These are phyloP conservation scores for Nematocida ausubeli DNA, from an alignment of 371 early-diverging fungal species.

Conservation along the genomic window DNA sequence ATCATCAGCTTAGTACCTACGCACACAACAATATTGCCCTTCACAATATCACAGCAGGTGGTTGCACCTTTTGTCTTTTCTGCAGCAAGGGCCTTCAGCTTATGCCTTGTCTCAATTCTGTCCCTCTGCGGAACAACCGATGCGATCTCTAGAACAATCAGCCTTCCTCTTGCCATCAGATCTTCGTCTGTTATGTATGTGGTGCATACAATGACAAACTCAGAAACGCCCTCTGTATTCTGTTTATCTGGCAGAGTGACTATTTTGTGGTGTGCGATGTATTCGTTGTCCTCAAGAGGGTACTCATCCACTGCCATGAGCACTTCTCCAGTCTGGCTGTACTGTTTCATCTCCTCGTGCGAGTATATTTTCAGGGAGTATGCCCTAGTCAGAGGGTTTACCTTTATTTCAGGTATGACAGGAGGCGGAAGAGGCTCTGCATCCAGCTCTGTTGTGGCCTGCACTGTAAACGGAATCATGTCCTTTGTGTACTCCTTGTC, in stretches of 20 bases:
- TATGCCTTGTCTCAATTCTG: conserved; percentile 84
- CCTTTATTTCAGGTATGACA: conserved; percentile 1
- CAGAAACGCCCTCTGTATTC: conserved; percentile 76
- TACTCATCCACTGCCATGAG: conserved; percentile 30
- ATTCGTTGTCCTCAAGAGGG: conserved; percentile 72
- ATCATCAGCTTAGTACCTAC: conserved; percentile 84
- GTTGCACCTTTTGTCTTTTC: conserved; percentile 88
- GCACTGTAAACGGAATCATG: conserved; percentile 49
- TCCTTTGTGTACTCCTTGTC: conserved; percentile 39
- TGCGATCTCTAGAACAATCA: conserved; percentile 83
- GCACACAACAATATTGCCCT: conserved; percentile 79
- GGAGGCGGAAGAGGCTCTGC: conserved; percentile 15
- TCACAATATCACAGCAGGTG: conserved; percentile 77
- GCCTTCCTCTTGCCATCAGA: conserved; percentile 79
- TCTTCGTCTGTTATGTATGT: conserved; percentile 84
- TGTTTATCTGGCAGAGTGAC: conserved; percentile 80
- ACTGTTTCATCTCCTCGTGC: conserved; percentile 18
- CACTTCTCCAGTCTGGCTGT: neutral
- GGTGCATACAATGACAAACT: conserved; percentile 82
- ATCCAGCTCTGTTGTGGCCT: conserved; percentile 49
- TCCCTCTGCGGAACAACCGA: conserved; percentile 90
- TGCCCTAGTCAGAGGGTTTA: conserved; percentile 48
- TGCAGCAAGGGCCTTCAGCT: conserved; percentile 75
- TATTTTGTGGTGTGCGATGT: conserved; percentile 74
- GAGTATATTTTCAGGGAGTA: conserved; percentile 55